These are phyloP conservation scores for Neonectria magnoliae DNA, from an alignment of 2,329 filamentous ascomycete genomes.

Conservation along the genomic window DNA sequence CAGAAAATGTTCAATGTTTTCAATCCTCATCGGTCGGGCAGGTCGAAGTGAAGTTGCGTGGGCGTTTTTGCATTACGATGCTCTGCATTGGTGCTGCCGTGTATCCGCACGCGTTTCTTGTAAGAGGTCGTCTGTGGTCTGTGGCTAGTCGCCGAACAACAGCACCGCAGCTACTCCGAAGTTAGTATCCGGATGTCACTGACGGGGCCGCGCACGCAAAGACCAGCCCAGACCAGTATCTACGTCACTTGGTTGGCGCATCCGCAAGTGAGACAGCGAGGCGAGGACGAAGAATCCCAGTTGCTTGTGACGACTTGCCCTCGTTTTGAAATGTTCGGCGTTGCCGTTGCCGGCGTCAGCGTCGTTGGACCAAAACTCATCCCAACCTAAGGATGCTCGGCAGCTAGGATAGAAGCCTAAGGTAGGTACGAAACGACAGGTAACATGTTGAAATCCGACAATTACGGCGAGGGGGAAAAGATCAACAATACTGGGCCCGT, in stretches of 20 bases:
- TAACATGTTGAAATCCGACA: constrained; percentile 2
- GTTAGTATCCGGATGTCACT: constrained; percentile 16
- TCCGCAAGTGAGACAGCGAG: constrained; percentile 4
- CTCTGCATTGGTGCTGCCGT: constrained; percentile 18
- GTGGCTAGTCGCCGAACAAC: constrained; percentile 8
- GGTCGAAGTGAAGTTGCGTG: not conserved
- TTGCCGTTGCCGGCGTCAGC: not conserved
- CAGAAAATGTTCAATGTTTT: not conserved
- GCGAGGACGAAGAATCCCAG: not conserved
- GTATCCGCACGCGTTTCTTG: constrained; percentile 21
- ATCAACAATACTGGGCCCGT: not conserved
- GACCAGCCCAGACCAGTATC: constrained; percentile 12
- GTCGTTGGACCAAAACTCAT: not conserved
- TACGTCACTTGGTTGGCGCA: constrained; percentile 13
- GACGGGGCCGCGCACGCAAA: constrained; percentile 16
- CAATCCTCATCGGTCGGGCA: not conserved
- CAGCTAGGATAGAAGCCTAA: not conserved
- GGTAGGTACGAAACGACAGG: not conserved
- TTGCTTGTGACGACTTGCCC: not conserved
- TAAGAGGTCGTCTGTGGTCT: constrained; percentile 7
- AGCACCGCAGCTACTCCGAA: constrained; percentile 16
- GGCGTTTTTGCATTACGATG: constrained; percentile 10
- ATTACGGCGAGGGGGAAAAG: not conserved
- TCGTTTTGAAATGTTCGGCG: not conserved
- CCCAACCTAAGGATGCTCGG: not conserved